Evolutionary conservation across 169 alveolate species (phyloP).

Genomic region (Theileria orientalis): DNA sequence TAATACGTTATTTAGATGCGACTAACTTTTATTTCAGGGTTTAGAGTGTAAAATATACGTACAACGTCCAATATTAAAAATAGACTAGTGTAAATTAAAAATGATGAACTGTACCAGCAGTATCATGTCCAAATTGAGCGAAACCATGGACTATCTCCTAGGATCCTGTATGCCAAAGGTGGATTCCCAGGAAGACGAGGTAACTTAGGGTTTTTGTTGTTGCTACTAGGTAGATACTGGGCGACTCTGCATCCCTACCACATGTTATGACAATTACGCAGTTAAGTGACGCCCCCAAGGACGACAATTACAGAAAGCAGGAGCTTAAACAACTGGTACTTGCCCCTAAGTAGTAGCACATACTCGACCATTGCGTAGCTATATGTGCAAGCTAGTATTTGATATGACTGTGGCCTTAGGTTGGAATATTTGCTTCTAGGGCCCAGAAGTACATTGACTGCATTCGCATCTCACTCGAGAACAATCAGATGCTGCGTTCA

Average conservation of each 20-base stretch:
- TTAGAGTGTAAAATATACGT: too few relatives aligned
- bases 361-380: too few relatives aligned
- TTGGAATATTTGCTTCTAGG: slow-evolving; percentile 56
- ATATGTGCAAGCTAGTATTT: neutral
- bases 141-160: slow-evolving; percentile 39
- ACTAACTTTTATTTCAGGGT: too few relatives aligned
- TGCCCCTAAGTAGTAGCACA: neutral
- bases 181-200: slow-evolving; percentile 35
- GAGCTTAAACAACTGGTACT: slow-evolving; percentile 62
- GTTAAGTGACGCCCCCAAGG: too few relatives aligned
- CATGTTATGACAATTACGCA: neutral
- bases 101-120: slow-evolving; percentile 41
- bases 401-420: slow-evolving; percentile 5
- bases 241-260: neutral
- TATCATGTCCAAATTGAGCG: slow-evolving; percentile 22
- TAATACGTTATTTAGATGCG: too few relatives aligned
- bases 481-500: slow-evolving; percentile 10
- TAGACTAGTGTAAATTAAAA: too few relatives aligned
- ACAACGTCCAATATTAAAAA: too few relatives aligned
- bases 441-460: slow-evolving; percentile 52
- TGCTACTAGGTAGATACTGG: too few relatives aligned
- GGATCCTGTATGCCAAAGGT: slow-evolving; percentile 38
- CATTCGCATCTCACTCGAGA: slow-evolving; percentile 19
- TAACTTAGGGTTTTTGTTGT: neutral
- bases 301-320: slow-evolving; percentile 44